Evolutionary conservation across 2,329 filamentous ascomycete genomes (phyloP).

Genomic region (Chaetomiaceae sp.): DNA sequence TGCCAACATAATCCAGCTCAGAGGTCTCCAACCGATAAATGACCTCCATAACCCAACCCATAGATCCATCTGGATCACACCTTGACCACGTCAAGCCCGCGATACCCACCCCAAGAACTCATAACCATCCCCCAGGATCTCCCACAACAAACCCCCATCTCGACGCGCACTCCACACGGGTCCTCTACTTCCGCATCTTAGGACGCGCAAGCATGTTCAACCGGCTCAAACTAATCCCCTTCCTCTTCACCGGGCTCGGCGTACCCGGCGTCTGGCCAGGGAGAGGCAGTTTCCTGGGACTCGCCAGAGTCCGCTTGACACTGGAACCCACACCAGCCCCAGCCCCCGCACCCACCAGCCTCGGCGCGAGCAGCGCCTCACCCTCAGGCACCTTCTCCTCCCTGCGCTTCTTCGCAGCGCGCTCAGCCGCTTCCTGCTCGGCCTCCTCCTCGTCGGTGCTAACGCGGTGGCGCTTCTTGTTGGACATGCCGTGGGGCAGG

Average conservation of each 20-base stretch:
- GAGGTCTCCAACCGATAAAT: no score
- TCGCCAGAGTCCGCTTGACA: conserved; percentile 16
- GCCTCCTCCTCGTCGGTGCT: conserved; percentile 54
- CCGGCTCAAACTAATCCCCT: conserved; percentile 52
- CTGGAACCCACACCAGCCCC: no score
- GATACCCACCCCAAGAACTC: no score
- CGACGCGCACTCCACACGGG: background rate
- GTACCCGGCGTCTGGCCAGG: conserved; percentile 23
- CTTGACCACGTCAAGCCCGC: no score
- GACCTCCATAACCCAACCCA: no score
- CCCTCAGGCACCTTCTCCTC: conserved; percentile 46
- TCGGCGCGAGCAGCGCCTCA: conserved; percentile 49
- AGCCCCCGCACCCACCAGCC: conserved; percentile 34
- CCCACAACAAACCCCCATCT: background rate
- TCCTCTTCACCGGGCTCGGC: conserved; percentile 51
- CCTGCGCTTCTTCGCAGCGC: conserved; percentile 57
- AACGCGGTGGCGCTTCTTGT: conserved; percentile 62
- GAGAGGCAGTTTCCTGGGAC: conserved; percentile 29
- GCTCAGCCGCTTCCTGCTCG: conserved; percentile 43
- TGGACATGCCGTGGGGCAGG: conserved; percentile 58
- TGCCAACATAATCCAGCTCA: no score
- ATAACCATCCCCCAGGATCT: background rate
- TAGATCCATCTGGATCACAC: no score
- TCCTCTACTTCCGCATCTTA: conserved; percentile 44
- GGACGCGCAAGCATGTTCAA: conserved; percentile 59